phyloP scores from a whole-genome alignment of 192 early-diverging fungal genomes.

The Linnemannia schmuckeri region DNA sequence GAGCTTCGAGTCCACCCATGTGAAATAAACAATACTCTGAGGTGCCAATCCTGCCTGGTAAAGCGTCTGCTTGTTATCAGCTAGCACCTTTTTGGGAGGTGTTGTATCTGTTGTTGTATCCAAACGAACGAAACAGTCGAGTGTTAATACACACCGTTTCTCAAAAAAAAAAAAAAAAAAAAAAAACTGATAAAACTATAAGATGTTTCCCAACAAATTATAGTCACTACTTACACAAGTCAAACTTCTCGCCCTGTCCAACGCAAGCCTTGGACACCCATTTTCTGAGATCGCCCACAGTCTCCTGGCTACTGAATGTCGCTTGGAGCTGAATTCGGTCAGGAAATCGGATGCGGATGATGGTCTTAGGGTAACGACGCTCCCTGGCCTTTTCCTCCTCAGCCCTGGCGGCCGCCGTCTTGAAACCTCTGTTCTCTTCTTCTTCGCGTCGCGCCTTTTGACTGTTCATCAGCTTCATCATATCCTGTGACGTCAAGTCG shows the following conservation, averaged over 20 bases:
- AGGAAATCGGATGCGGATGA: conserved; percentile 88
- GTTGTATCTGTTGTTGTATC: conserved; percentile 41
- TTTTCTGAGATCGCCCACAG: conserved; percentile 40
- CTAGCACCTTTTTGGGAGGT: conserved; percentile 67
- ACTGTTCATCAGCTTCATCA: conserved; percentile 72
- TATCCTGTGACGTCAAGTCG: conserved; percentile 76
- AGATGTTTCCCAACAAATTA: neutral
- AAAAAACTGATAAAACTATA: neutral
- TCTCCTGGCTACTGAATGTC: conserved; percentile 77
- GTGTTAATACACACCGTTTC: neutral
- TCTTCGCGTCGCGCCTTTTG: conserved; percentile 66
- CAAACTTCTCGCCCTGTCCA: conserved; percentile 54
- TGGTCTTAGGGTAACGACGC: conserved; percentile 81
- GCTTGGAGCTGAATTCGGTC: conserved; percentile 83
- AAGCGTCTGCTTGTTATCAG: conserved; percentile 57
- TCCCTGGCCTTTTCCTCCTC: conserved; percentile 70
- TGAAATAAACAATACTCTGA: conserved; percentile 66
- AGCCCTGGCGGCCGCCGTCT: conserved; percentile 84
- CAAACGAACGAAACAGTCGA: neutral
- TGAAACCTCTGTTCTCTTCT: conserved; percentile 80
- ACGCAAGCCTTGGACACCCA: conserved; percentile 40
- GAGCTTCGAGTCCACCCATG: conserved; percentile 56
- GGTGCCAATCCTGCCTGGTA: conserved; percentile 68
- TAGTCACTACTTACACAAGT: conserved; percentile 29
- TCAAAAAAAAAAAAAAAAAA: neutral